Conservation (phyloP, 306 rosid genomes). For the Arachis stenosperma region DNA sequence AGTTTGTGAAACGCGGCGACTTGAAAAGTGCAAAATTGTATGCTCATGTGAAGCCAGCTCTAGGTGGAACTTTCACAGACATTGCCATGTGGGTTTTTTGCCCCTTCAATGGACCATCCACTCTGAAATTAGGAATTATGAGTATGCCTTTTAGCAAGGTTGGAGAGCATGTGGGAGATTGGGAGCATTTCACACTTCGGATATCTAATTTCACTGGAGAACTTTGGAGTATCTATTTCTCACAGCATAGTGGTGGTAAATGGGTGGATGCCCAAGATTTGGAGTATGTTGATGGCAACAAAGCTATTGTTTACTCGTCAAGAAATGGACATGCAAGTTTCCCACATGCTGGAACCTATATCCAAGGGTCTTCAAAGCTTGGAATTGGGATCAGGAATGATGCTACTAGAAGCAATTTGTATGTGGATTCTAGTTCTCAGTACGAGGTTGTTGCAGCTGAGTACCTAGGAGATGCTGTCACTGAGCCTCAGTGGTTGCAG, state of each 20-base stretch:
- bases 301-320: conserved; percentile 50
- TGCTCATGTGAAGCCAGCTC: conserved; percentile 86
- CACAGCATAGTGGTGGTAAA: conserved; percentile 54
- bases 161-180: conserved; percentile 79
- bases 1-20: conserved; percentile 61
- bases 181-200: conserved; percentile 87
- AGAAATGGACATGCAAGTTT: conserved; percentile 49
- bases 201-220: conserved; percentile 52
- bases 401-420: conserved; percentile 37
- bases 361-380: conserved; percentile 54
- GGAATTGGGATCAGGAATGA: conserved; percentile 50
- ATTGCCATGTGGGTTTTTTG: conserved; percentile 92
- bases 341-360: conserved; percentile 47
- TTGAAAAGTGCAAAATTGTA: conserved; percentile 72
- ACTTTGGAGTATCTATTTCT: conserved; percentile 51
- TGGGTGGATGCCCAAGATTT: conserved; percentile 49
- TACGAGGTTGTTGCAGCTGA: conserved; percentile 48
- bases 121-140: conserved; percentile 66
- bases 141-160: conserved; percentile 57
- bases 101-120: conserved; percentile 91
- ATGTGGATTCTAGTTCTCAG: conserved; percentile 44
- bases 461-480: conserved; percentile 48
- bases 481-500: conserved; percentile 55
- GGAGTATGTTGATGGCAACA: conserved; percentile 46
- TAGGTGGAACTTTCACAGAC: conserved; percentile 88